Base-by-base conservation (phyloP, 2,329 filamentous ascomycete genomes). In the Talaromyces marneffei region DNA sequence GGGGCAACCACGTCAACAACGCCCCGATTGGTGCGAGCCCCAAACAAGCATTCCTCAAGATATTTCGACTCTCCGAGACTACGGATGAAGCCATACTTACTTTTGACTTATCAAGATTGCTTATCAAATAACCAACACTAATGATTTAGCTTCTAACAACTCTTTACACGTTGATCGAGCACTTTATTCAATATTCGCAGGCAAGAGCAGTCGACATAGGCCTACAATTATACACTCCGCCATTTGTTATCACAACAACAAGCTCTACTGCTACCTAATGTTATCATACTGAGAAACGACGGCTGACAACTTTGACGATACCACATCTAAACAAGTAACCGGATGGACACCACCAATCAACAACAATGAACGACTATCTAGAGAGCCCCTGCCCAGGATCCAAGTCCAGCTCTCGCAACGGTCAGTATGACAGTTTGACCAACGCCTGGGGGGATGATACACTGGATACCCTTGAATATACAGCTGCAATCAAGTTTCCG, bases 401-500 rank as follows among this genome's bases (percentile, higher is more conserved):
- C 46, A 67, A 60, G 33, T 54, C 65, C 39, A 44, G 65, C 29
- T 63, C 62, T 42, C 64, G 63, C 55, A 65, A 62, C 42, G 61
- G 64, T 16, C 62, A 62, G 39, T 67, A 59, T 56, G 64, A 65
- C 56, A 60, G 66, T 2, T 66, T 70, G 29, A 63, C 66, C 52
- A 68, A 65, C 54, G 62, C 70, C 8, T 67, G 69, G 65, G 67
- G 72, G 25, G 68, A 67, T 25, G 67, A 67, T 33, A 58, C 67
- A 27, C 20, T 62, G 14, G 64, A 63, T 33, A 48, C 59, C 56
- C 66, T 68, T 10, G 75, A 77, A n/a, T 66, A 72, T 16, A 78
- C 77, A 0, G 69, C 63, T 4, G 71, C 74, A 18, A 66, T 78
- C 23, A 75, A 79, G 7, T 78, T 75, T 63, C 78, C 76, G 3